These are phyloP conservation scores for Venturiaceae sp. DNA, from an alignment of 2,329 filamentous ascomycete species.

Conservation along the genomic window DNA sequence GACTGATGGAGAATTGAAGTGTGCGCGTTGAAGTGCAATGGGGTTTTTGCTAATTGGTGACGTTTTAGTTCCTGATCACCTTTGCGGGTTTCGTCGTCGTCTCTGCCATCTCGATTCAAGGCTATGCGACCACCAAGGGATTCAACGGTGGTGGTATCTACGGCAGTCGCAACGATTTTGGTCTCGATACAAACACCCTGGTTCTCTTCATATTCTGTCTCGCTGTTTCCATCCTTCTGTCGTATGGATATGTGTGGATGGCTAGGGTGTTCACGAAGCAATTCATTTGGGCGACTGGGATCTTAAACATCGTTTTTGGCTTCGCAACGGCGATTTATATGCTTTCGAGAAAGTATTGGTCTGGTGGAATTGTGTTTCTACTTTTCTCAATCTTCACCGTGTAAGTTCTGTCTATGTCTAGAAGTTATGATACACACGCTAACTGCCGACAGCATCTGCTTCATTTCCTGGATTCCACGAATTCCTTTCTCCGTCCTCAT, in stretches of 20 bases:
- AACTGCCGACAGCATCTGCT: conserved; percentile 47
- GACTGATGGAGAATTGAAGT: neutral
- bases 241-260: conserved; percentile 65
- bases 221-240: conserved; percentile 62
- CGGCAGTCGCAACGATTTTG: conserved; percentile 53
- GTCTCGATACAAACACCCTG: conserved; percentile 73
- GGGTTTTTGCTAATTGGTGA: neutral
- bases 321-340: conserved; percentile 85
- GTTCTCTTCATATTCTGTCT: conserved; percentile 77
- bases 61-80: conserved; percentile 53
- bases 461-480: conserved; percentile 78
- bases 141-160: conserved; percentile 68
- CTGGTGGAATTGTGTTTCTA: conserved; percentile 78
- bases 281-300: conserved; percentile 88
- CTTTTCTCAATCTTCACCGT: conserved; percentile 72
- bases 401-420: neutral
- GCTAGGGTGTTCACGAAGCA: conserved; percentile 75
- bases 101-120: conserved; percentile 64
- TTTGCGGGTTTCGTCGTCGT: conserved; percentile 68
- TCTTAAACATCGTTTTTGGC: conserved; percentile 75
- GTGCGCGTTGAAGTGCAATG: neutral
- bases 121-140: conserved; percentile 52
- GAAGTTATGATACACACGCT: neutral
- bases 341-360: conserved; percentile 65
- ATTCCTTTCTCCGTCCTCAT: conserved; percentile 90